Evolutionary conservation across 805 yeast genomes (phyloP), one percentile per base, ranked within the genome.

Genomic region (Pichia paraexigua): DNA sequence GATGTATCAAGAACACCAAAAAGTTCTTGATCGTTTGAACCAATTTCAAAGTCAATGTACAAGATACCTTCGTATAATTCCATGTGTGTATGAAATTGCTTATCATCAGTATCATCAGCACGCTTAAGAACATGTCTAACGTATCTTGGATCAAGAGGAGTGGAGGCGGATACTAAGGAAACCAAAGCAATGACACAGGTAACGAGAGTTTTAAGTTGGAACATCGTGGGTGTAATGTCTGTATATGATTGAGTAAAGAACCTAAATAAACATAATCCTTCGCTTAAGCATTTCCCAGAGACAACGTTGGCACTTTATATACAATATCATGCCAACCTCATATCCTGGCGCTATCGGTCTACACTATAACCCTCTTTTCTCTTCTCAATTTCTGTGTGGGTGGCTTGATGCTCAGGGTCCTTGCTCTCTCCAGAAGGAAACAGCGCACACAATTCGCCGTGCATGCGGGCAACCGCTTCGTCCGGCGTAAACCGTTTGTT

Each of bases 21-120:
- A 47, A 94, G 98, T 76, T 91, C 92, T 72, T 92, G 98, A 46
- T 86, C 87, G 13, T 98, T 98, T 41, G 96, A 86, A 60, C 99
- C 99, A 53, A 92, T 63, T 52, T 80, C 74, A 61, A 94, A 85
- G 63, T 91, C 97, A 45, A 98, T 85, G 68, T 11, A 54, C 28
- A n/a, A 54, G 5, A 35, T 9, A n/a, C 17, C 17, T n/a, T 35
- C 39, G 17, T 35, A 35, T n/a, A 35, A n/a, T 35, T 35, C 39
- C 9, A 35, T 5, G 17, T 35, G 20, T 9, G 39, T n/a, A 35
- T 17, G 20, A 10, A 35, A 35, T 17, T 18, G n/a, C 5, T n/a
- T n/a, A n/a, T 10, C n/a, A 17, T 17, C 11, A 35, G 20, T n/a
- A 7, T 6, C 39, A 35, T 35, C 39, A 7, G 39, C 39, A 35